Conservation (phyloP, 306 rosid species). For the Sphenostylis stenocarpa region DNA sequence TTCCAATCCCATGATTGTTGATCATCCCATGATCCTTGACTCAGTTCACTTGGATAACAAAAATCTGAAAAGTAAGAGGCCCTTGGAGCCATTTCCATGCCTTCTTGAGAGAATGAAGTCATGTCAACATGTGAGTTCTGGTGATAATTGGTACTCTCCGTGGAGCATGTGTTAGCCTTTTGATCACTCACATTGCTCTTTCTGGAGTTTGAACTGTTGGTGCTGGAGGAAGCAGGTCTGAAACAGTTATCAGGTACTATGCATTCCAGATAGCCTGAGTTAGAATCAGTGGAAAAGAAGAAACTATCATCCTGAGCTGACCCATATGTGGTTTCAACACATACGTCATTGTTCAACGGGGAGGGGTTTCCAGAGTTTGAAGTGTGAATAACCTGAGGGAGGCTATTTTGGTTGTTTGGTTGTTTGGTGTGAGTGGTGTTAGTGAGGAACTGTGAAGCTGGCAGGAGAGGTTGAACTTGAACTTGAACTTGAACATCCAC, state of each 20-base stretch:
- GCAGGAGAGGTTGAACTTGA: constrained; percentile 46
- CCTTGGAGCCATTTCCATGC: constrained; percentile 22
- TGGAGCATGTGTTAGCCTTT: constrained; percentile 32
- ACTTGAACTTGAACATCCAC: constrained; percentile 40
- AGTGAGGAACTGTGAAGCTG: constrained; percentile 46
- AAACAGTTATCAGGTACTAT: constrained; percentile 92
- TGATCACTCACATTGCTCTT: constrained; percentile 42
- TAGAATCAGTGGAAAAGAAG: constrained; percentile 61
- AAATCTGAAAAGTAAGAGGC: constrained; percentile 38
- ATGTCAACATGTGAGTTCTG: constrained; percentile 34
- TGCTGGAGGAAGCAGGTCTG: constrained; percentile 52
- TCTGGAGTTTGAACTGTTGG: constrained; percentile 27
- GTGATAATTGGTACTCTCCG: constrained; percentile 28
- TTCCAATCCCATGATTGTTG: constrained; percentile 52
- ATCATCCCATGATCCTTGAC: constrained; percentile 56
- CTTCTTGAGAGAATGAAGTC: constrained; percentile 36
- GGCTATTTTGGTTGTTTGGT: constrained; percentile 42
- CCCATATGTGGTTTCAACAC: constrained; percentile 33
- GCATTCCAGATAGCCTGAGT: constrained; percentile 93
- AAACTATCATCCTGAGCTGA: constrained; percentile 43
- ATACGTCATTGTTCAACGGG: constrained; percentile 28
- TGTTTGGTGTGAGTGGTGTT: constrained; percentile 37
- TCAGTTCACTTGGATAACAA: constrained; percentile 51
- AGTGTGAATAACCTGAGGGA: constrained; percentile 30
- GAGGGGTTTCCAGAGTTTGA: constrained; percentile 6